These are phyloP conservation scores for Tylopilus sp. DNA, from an alignment of 1,284 basidiomycete genomes.

Conservation along the genomic window DNA sequence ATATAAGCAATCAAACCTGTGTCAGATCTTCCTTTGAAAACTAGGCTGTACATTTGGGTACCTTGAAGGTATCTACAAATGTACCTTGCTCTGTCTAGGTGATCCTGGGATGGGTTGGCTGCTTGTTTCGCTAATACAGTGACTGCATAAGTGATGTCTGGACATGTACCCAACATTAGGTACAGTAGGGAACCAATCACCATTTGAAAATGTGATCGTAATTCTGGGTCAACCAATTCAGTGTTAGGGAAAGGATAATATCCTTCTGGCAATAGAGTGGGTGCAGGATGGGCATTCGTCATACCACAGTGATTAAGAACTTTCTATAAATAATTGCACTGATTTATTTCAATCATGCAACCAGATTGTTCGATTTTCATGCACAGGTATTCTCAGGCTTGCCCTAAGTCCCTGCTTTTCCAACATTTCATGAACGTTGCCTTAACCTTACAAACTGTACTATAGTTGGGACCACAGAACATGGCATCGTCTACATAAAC, in stretches of 20 bases:
- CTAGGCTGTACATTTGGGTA: too few species aligned
- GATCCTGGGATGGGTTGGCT: background rate
- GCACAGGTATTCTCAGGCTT: background rate
- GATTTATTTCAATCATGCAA: background rate
- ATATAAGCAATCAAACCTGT: conserved; percentile 12
- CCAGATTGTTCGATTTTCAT: background rate
- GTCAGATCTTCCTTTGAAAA: too few species aligned
- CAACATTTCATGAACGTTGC: too few species aligned
- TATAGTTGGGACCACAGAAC: too few species aligned
- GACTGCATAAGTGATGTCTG: background rate
- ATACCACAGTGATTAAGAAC: background rate
- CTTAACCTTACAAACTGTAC: too few species aligned
- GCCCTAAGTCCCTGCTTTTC: too few species aligned
- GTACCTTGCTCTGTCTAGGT: conserved; percentile 10
- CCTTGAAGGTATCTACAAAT: conserved; percentile 31
- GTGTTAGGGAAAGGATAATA: background rate
- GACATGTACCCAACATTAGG: background rate
- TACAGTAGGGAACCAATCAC: conserved; percentile 7
- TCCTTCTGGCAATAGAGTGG: background rate
- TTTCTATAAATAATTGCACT: background rate
- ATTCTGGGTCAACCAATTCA: background rate
- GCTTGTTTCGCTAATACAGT: background rate
- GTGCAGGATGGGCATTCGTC: too few species aligned
- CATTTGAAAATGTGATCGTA: background rate
- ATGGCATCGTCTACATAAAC: too few species aligned